Conservation (phyloP, 1,284 basidiomycete genomes). For the Rhodotorula sp. region DNA sequence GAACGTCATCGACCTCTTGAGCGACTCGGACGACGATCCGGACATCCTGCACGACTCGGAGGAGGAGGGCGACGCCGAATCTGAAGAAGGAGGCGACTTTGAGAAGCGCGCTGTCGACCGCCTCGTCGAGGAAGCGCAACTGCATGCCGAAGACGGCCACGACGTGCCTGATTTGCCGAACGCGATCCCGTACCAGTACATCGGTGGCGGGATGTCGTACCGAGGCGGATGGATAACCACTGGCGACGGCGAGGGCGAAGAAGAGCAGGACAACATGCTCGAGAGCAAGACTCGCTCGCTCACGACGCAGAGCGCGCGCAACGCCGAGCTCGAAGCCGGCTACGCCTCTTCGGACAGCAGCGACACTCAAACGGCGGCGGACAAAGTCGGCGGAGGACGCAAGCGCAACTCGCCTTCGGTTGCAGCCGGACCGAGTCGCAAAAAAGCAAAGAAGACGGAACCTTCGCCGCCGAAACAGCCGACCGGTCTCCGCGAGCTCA, state of each 20-base stretch:
- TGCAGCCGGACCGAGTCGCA: not conserved
- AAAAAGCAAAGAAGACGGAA: not conserved
- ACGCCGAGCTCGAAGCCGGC: not conserved
- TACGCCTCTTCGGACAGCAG: not conserved
- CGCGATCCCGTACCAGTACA: not conserved
- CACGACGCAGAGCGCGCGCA: not conserved
- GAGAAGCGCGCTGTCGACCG: slow-evolving; percentile 20
- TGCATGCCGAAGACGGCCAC: slow-evolving; percentile 6
- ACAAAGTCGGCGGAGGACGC: not conserved
- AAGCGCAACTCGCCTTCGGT: not conserved
- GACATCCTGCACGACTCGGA: slow-evolving; percentile 15
- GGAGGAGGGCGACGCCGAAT: slow-evolving; percentile 1
- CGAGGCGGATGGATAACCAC: not conserved
- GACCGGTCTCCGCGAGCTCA: not conserved
- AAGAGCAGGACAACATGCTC: not conserved
- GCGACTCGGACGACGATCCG: slow-evolving; percentile 14
- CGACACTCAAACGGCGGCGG: too few relatives aligned
- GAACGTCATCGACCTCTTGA: slow-evolving; percentile 5
- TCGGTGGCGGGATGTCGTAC: not conserved
- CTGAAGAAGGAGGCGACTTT: slow-evolving; percentile 11
- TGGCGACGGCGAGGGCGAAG: not conserved
- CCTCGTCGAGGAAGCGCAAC: slow-evolving; percentile 4
- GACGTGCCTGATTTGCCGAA: not conserved
- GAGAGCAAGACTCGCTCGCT: slow-evolving; percentile 1
- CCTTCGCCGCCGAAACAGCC: not conserved